Evolutionary conservation across 495 filamentous ascomycete genomes (phyloP).

Genomic region (Staphylotrichum longicolle): DNA sequence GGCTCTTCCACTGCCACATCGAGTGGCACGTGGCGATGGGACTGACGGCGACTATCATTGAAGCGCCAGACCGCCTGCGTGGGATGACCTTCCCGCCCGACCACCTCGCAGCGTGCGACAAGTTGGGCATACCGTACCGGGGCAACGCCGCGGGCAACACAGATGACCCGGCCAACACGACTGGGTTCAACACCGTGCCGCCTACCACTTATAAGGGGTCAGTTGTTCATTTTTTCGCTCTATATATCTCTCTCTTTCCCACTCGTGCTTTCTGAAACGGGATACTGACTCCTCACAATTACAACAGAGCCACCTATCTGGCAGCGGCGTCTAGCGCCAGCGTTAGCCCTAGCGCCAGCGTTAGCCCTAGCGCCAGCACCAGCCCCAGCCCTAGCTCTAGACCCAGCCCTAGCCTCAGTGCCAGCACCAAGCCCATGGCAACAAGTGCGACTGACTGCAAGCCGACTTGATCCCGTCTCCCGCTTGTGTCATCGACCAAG

Average conservation of each 20-base stretch:
- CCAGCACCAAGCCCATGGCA: too few species aligned
- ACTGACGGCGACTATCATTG: conserved; percentile 68
- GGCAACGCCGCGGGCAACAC: conserved; percentile 81
- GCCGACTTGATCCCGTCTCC: too few species aligned
- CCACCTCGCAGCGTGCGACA: conserved; percentile 58
- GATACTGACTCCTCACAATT: too few species aligned
- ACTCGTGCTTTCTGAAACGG: too few species aligned
- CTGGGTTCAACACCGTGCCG: conserved; percentile 46
- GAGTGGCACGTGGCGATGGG: conserved; percentile 79
- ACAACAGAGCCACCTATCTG: too few species aligned
- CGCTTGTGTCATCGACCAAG: too few species aligned
- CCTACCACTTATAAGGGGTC: conserved; percentile 45
- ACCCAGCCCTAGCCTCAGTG: too few species aligned
- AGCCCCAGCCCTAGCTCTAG: too few species aligned
- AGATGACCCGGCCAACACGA: conserved; percentile 57
- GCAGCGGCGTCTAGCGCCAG: too few species aligned
- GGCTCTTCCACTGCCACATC: conserved; percentile 79
- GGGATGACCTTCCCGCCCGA: conserved; percentile 59
- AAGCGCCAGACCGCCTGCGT: conserved; percentile 62
- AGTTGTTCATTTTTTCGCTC: conserved; percentile 5
- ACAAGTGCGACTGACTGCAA: too few species aligned
- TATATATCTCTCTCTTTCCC: neutral
- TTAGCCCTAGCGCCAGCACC: too few species aligned
- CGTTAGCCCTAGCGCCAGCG: too few species aligned
- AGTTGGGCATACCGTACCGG: conserved; percentile 44